Conservation (phyloP, 371 early-diverging fungal species). For the Choanephora cucurbitarum region DNA sequence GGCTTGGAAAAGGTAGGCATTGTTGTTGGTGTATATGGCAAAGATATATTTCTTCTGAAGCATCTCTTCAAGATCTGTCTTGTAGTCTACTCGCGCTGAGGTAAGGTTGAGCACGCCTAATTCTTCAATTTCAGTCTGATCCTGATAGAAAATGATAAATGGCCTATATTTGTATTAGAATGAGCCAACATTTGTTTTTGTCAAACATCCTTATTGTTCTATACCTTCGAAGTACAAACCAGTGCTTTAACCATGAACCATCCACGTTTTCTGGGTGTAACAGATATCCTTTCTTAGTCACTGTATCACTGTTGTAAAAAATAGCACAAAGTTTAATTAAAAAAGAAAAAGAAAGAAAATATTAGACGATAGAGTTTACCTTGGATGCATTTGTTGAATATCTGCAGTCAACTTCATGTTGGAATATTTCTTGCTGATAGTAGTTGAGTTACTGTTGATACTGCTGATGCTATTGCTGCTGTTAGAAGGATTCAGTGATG, state of each 20-base stretch:
- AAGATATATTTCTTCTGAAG: slow-evolving; percentile 61
- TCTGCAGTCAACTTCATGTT: slow-evolving; percentile 26
- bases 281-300: slow-evolving; percentile 57
- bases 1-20: slow-evolving; percentile 73
- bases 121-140: slow-evolving; percentile 59
- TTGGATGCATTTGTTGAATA: slow-evolving; percentile 31
- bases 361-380: no score
- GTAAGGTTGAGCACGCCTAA: slow-evolving; percentile 68
- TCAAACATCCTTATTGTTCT: background rate
- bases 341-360: slow-evolving; percentile 33
- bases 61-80: slow-evolving; percentile 53
- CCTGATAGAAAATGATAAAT: slow-evolving; percentile 71
- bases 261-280: slow-evolving; percentile 43
- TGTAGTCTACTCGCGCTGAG: slow-evolving; percentile 65
- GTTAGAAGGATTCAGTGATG: slow-evolving; percentile 13
- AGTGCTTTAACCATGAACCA: slow-evolving; percentile 36
- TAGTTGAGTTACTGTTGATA: slow-evolving; percentile 15
- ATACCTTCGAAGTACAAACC: slow-evolving; percentile 47
- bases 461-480: slow-evolving; percentile 19
- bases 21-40: slow-evolving; percentile 73
- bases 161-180: slow-evolving; percentile 44
- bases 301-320: slow-evolving; percentile 39
- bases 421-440: slow-evolving; percentile 14
- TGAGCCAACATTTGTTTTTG: background rate
- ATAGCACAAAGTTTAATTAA: slow-evolving; percentile 27